A percentile compares a stretch with the other conserved stretches of the same genome.
These are phyloP conservation scores for Babesia caballi DNA, from an alignment of 169 alveolate genomes.

Conservation along the genomic window DNA sequence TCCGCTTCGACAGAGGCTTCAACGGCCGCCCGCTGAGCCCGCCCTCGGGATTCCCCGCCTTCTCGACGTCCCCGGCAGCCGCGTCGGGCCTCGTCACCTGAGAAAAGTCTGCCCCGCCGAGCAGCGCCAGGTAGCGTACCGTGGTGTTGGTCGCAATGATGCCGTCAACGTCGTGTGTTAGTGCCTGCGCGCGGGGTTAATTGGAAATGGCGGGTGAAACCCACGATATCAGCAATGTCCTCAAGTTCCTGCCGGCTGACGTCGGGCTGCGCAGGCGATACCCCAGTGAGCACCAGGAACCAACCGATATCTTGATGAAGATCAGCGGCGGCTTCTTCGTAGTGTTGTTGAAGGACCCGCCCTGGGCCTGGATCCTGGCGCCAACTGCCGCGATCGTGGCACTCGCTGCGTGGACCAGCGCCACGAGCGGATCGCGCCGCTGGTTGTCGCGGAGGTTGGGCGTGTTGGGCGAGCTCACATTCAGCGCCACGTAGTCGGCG, in stretches of 20 bases:
- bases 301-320: slow-evolving; percentile 55
- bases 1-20: slow-evolving; percentile 68
- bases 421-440: slow-evolving; percentile 65
- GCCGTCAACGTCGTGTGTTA: slow-evolving; percentile 77
- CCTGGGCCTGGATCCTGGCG: neutral
- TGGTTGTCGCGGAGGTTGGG: slow-evolving; percentile 80
- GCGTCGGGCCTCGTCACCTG: slow-evolving; percentile 36
- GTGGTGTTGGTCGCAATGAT: slow-evolving; percentile 83
- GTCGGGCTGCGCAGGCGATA: slow-evolving; percentile 70
- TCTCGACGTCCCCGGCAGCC: slow-evolving; percentile 10
- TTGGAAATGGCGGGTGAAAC: neutral
- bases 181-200: slow-evolving; percentile 34
- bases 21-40: slow-evolving; percentile 83
- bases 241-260: slow-evolving; percentile 71
- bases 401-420: slow-evolving; percentile 65
- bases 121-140: slow-evolving; percentile 49
- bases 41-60: slow-evolving; percentile 62
- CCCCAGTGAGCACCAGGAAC: neutral
- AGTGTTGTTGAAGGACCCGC: slow-evolving; percentile 26
- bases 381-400: slow-evolving; percentile 58
- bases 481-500: slow-evolving; percentile 81
- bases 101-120: neutral
- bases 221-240: slow-evolving; percentile 78
- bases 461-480: slow-evolving; percentile 85
- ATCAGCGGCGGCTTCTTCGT: slow-evolving; percentile 50